Evolutionary conservation across 306 rosid species (phyloP).

Genomic region (Castanopsis chinensis): DNA sequence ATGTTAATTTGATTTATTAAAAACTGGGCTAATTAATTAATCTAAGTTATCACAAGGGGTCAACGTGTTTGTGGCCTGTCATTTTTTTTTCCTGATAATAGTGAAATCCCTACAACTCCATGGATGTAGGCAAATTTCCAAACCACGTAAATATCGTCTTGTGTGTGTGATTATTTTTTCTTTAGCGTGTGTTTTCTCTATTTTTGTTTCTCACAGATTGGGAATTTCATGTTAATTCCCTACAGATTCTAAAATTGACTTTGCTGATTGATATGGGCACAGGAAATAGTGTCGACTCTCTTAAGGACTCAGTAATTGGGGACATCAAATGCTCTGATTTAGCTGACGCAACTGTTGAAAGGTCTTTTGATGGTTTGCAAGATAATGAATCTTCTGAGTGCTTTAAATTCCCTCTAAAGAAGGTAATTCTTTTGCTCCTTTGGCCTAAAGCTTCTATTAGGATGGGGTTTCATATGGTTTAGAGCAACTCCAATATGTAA

Average conservation of each 20-base stretch:
- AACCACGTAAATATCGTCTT: too few species aligned
- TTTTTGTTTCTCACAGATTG: too few species aligned
- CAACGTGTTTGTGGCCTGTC: too few species aligned
- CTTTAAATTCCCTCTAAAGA: slow-evolving; percentile 30
- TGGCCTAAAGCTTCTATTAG: not conserved
- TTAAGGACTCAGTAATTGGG: not conserved
- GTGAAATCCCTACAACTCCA: too few species aligned
- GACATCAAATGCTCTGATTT: slow-evolving; percentile 28
- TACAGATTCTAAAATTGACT: slow-evolving; percentile 9
- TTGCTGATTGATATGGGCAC: slow-evolving; percentile 25
- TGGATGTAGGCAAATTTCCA: too few species aligned
- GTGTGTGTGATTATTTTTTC: too few species aligned
- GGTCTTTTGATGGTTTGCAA: slow-evolving; percentile 28
- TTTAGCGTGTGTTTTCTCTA: too few species aligned
- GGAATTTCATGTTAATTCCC: too few species aligned
- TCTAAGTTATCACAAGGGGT: too few species aligned
- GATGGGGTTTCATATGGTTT: slow-evolving; percentile 11
- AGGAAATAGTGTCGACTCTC: slow-evolving; percentile 12
- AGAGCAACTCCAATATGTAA: not conserved
- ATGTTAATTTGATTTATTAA: too few species aligned
- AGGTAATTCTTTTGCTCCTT: slow-evolving; percentile 33
- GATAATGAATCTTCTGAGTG: slow-evolving; percentile 33
- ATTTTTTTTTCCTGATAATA: too few species aligned
- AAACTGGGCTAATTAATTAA: too few species aligned
- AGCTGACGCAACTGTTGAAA: slow-evolving; percentile 32